Base-by-base conservation (phyloP, 441 rosid genomes). In the Geranium incanum region DNA sequence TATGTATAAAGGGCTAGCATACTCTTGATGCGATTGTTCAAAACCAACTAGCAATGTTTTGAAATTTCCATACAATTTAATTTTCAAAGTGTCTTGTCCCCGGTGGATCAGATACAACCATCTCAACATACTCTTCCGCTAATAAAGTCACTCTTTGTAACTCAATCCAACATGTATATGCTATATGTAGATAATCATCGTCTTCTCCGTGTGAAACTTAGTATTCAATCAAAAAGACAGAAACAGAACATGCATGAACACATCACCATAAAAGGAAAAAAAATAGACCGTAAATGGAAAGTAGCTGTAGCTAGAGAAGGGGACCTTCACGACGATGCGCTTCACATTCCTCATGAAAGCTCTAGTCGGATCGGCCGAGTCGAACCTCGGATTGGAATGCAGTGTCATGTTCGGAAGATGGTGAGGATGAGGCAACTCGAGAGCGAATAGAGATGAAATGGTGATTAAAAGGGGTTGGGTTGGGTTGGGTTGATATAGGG, bases 291-390 rank as follows among this genome's bases (percentile, higher is more conserved):
- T 11, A 52, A 52, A 52, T 52, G 16, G 59, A 3, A 52, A 52
- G 59, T 6, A 41, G 48, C 33, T 1, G 33, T 28, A 28, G 33
- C 33, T 28, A 52, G 60, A n/a, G 60, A 52, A 52, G 60, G 13
- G 60, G 19, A 52, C 60, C 60, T 52, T 52, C 6, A 52, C 21
- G 60, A 52, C 60, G 19, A 52, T n/a, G 60, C 60, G 60, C 60
- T 52, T 52, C 18, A 52, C 60, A 13, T 52, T 3, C 60, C 13
- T 52, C 19, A 52, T n/a, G 60, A 52, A 52, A 52, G 60, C 60
- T 52, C 60, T 52, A 18, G 60, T 13, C 16, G 60, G 60, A 52
- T 52, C 60, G 21, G 5, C 60, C 5, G 59, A 52, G 59, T 52
- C 15, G 59, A 15, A 4, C 59, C 21, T 52, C 16, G 16, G 60